A percentile compares a stretch with the other conserved stretches of the same genome.
Conservation (phyloP, 352 stramenopile species). For the Phytophthora fragariaefolia region DNA sequence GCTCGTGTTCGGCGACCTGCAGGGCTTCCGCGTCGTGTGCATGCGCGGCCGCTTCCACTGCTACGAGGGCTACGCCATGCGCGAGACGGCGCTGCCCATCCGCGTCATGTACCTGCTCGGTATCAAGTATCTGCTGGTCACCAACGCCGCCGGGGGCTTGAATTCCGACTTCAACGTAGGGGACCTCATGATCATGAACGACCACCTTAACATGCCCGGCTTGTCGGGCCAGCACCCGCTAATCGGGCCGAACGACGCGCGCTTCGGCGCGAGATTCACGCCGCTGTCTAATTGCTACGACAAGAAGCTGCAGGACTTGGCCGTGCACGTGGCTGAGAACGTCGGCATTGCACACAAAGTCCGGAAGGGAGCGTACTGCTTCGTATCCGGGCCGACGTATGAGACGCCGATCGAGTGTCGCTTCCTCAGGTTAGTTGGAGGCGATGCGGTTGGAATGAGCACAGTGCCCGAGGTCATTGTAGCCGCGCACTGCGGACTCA, state of each 20-base stretch:
- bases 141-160: conserved; percentile 95
- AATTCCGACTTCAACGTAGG: conserved; percentile 93
- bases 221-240: conserved; percentile 92
- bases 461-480: conserved; percentile 96
- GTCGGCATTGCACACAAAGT: conserved; percentile 83
- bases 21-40: conserved; percentile 85
- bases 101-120: conserved; percentile 94
- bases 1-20: conserved; percentile 91
- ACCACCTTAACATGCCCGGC: conserved; percentile 96
- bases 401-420: conserved; percentile 94
- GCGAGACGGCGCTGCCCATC: conserved; percentile 92
- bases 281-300: conserved; percentile 94
- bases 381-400: conserved; percentile 96
- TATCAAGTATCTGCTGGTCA: conserved; percentile 95
- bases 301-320: conserved; percentile 79
- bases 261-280: conserved; percentile 94
- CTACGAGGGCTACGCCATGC: conserved; percentile 96
- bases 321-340: conserved; percentile 73
- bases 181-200: conserved; percentile 95
- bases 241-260: conserved; percentile 93
- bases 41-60: conserved; percentile 96
- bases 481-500: conserved; percentile 69
- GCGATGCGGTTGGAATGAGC: conserved; percentile 95
- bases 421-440: conserved; percentile 92
- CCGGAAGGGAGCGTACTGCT: conserved; percentile 92